Evolutionary conservation across 805 yeast species (phyloP).

Genomic region (Ogataea pini): DNA sequence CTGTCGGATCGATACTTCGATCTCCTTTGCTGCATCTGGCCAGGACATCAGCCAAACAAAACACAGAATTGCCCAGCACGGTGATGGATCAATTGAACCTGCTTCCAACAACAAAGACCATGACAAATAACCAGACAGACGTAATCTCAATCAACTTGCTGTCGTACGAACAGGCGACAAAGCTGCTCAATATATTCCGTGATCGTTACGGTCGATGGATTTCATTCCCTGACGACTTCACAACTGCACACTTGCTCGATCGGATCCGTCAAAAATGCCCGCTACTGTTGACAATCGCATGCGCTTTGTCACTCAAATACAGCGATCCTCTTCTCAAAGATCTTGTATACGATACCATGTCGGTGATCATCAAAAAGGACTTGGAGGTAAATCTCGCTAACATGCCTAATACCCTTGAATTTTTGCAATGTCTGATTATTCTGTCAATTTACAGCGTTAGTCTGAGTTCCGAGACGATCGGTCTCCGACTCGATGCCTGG

Average conservation of each 20-base stretch:
- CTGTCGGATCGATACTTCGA: constrained; percentile 35
- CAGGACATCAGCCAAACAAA: constrained; percentile 34
- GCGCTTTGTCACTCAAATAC: constrained; percentile 62
- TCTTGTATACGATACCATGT: constrained; percentile 43
- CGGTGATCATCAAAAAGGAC: constrained; percentile 51
- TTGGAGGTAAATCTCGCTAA: constrained; percentile 45
- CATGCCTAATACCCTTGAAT: constrained; percentile 51
- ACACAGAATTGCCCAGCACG: constrained; percentile 30
- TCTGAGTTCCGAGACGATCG: constrained; percentile 47
- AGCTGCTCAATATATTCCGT: constrained; percentile 57
- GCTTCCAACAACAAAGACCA: constrained; percentile 12
- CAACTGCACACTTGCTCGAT: constrained; percentile 50
- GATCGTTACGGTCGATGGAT: constrained; percentile 78
- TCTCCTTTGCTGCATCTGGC: constrained; percentile 48
- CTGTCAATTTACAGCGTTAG: constrained; percentile 66
- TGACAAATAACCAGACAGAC: constrained; percentile 36
- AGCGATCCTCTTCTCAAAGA: constrained; percentile 40
- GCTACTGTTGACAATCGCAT: constrained; percentile 64
- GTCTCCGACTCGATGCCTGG: constrained; percentile 67
- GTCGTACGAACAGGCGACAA: constrained; percentile 46
- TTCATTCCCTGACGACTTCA: constrained; percentile 57
- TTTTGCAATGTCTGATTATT: constrained; percentile 66
- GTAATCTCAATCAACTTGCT: constrained; percentile 53
- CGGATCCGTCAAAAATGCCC: constrained; percentile 55
- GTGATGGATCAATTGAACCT: constrained; percentile 13